These are phyloP conservation scores for Trichoderma virens DNA, from an alignment of 495 filamentous ascomycete genomes.

Conservation along the genomic window DNA sequence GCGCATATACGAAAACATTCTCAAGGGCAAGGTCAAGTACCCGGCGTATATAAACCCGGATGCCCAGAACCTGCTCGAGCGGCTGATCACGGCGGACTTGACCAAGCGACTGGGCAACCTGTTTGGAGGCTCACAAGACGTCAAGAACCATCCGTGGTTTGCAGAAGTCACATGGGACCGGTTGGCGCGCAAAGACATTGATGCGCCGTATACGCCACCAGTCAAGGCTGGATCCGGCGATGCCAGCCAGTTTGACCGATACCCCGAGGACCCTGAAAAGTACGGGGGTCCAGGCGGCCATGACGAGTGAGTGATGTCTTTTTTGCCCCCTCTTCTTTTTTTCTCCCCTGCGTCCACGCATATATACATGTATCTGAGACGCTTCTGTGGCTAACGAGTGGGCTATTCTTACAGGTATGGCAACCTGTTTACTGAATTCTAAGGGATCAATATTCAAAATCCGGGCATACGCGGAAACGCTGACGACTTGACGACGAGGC, in stretches of 20 bases:
- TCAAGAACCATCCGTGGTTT: constrained; percentile 95
- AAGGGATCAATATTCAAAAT: background rate
- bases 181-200: constrained; percentile 88
- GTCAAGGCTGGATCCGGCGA: constrained; percentile 89
- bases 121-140: constrained; percentile 84
- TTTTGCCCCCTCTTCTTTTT: background rate
- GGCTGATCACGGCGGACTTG: constrained; percentile 88
- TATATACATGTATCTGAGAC: too few relatives aligned
- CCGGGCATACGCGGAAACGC: background rate
- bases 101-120: constrained; percentile 93
- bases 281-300: constrained; percentile 64
- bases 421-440: constrained; percentile 17
- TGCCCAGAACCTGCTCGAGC: constrained; percentile 82
- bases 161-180: constrained; percentile 97
- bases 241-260: constrained; percentile 95
- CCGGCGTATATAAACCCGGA: constrained; percentile 92
- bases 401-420: constrained; percentile 12
- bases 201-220: constrained; percentile 96
- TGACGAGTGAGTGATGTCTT: constrained; percentile 63
- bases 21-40: constrained; percentile 89
- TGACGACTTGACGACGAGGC: constrained; percentile 1
- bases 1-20: constrained; percentile 99
- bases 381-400: constrained; percentile 8
- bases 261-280: constrained; percentile 90
- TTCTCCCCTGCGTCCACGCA: too few relatives aligned